phyloP scores from a whole-genome alignment of 345 rosid genomes.

The Clarkia xantiana region DNA sequence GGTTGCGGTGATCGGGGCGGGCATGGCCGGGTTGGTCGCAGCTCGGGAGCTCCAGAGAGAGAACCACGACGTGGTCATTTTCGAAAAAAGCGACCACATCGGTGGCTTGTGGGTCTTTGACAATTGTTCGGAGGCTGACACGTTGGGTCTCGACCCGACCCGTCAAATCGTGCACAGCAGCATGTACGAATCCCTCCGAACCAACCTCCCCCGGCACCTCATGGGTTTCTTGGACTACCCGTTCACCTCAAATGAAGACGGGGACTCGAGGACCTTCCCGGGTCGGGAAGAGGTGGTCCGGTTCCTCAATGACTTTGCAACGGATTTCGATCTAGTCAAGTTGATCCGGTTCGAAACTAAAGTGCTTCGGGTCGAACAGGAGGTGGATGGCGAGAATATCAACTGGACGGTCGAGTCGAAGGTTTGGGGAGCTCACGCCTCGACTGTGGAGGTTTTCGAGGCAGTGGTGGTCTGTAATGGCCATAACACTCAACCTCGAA shows the following conservation, averaged over 20 bases:
- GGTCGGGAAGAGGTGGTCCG: slow-evolving; percentile 50
- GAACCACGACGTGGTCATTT: slow-evolving; percentile 64
- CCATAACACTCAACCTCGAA: slow-evolving; percentile 52
- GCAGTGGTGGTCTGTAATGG: slow-evolving; percentile 70
- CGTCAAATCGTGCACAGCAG: slow-evolving; percentile 50
- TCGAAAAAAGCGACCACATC: slow-evolving; percentile 43
- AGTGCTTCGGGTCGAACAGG: slow-evolving; percentile 26
- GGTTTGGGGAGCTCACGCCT: background rate
- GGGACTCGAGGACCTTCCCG: slow-evolving; percentile 62
- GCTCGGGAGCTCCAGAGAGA: slow-evolving; percentile 66
- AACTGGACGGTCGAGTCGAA: slow-evolving; percentile 30
- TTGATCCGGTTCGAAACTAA: slow-evolving; percentile 48
- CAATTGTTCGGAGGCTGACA: slow-evolving; percentile 42
- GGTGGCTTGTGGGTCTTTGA: slow-evolving; percentile 82
- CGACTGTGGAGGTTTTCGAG: slow-evolving; percentile 38
- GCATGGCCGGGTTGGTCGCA: slow-evolving; percentile 71
- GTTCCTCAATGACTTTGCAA: slow-evolving; percentile 46
- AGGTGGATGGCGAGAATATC: slow-evolving; percentile 3
- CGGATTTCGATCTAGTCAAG: slow-evolving; percentile 45
- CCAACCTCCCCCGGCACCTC: slow-evolving; percentile 70
- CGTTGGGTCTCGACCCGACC: slow-evolving; percentile 40
- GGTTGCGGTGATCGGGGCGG: slow-evolving; percentile 83
- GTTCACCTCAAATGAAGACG: slow-evolving; percentile 19
- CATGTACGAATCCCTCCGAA: slow-evolving; percentile 70
- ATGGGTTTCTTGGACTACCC: slow-evolving; percentile 81